Evolutionary conservation across 257 asterid species (phyloP), one percentile per base, ranked within the genome.

Genomic region (Scutellaria minor): DNA sequence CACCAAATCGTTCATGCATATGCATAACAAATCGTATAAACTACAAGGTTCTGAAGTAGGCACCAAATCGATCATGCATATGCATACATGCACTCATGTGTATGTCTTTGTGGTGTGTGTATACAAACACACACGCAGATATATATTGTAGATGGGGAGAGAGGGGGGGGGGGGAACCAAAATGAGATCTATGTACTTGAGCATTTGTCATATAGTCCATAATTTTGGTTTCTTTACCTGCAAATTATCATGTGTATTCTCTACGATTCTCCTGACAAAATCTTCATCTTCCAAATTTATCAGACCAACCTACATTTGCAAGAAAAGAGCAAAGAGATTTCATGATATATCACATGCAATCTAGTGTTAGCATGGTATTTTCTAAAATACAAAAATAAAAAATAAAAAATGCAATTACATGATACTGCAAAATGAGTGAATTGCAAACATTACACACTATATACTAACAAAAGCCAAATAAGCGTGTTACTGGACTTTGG

Each of bases 251-350:
- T 85, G 96, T 54, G 89, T 73, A 22, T 77, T 84, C 86, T 91
- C 97, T 69, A 92, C 89, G 71, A 90, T 68, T 74, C 79, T 81
- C 78, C 69, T 81, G 67, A 87, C 97, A 81, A 90, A 88, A 42
- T 88, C 96, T 84, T 95, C 99, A 81, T 91, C 89, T 82, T 95
- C 99, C 91, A 95, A 79, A 80, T 95, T 95, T 81, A 95, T 65
- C 7, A 95, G 82, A 64, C 99, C 99, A 81, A 90, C 89, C 99
- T 95, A 79, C 64, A 89, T 54, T 66, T 11, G 74, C 64, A 74
- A 59, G 63, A 61, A 13, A 5, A 68, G 52, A 74, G 41, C 54
- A 12, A 74, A 68, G 69, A 14, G 18, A 57, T 9, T 71, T 71
- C 54, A 62, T 42, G 24, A 44, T 59, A 66, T 27, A 66, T 37